Evolutionary conservation across 1,139 yeast species (phyloP).

Genomic region (Hyphopichia pseudoburtonii): DNA sequence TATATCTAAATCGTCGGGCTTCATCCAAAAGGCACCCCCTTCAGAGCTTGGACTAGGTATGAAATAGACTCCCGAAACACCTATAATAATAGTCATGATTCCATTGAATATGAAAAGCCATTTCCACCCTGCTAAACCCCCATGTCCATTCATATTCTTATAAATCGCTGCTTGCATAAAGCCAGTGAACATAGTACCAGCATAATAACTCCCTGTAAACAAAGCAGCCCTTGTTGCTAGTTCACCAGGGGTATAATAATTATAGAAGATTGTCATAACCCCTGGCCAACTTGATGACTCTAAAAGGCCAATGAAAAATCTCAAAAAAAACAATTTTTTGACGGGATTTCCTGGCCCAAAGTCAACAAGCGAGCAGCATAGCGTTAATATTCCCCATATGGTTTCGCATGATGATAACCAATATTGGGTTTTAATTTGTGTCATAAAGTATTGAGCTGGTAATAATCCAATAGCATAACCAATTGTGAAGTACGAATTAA

Average conservation of each 20-base stretch:
- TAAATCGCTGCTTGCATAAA: conserved; percentile 10
- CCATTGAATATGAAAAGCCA: conserved; percentile 19
- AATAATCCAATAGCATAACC: conserved; percentile 52
- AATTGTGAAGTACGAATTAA: conserved; percentile 48
- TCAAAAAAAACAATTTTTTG: conserved; percentile 13
- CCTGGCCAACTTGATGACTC: conserved; percentile 16
- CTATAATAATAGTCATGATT: conserved; percentile 26
- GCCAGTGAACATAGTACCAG: conserved; percentile 16
- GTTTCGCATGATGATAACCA: conserved; percentile 48
- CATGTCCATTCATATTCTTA: conserved; percentile 7
- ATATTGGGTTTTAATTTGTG: conserved; percentile 45
- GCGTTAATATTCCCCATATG: conserved; percentile 51
- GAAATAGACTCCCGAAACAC: conserved; percentile 23
- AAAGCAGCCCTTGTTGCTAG: conserved; percentile 17
- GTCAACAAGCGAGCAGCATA: conserved; percentile 16
- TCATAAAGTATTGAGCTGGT: conserved; percentile 48
- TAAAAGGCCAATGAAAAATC: conserved; percentile 17
- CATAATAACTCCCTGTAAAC: conserved; percentile 18
- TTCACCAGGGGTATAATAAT: conserved; percentile 15
- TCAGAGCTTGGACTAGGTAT: conserved; percentile 21
- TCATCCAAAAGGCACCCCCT: conserved; percentile 19
- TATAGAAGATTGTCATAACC: conserved; percentile 13
- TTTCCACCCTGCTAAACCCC: conserved; percentile 10
- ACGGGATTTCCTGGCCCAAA: conserved; percentile 9
- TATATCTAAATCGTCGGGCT: conserved; percentile 19